phyloP scores from a whole-genome alignment of 2,329 filamentous ascomycete genomes.

The Cladosporium oxysporum region DNA sequence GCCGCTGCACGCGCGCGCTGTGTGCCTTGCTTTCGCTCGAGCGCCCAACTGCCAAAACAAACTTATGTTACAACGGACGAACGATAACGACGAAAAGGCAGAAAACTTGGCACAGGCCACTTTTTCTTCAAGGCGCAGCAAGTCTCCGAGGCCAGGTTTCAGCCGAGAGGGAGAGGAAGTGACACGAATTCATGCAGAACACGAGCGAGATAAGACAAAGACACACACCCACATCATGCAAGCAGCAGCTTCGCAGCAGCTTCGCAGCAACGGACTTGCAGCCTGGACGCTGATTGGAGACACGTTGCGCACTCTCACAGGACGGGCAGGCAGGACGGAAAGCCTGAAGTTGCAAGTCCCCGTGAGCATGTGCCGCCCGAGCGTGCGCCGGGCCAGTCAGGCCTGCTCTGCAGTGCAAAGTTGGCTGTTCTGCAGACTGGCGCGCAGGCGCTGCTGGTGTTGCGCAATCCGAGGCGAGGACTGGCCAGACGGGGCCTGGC shows the following conservation, averaged over 20 bases:
- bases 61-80: not conserved
- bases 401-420: not conserved
- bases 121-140: slow-evolving; percentile 5
- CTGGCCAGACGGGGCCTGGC: slow-evolving; percentile 2
- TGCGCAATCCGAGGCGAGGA: slow-evolving; percentile 9
- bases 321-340: not conserved
- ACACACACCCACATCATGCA: not conserved
- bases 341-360: not conserved
- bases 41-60: not conserved
- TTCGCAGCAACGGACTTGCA: not conserved
- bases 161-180: not conserved
- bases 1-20: not conserved
- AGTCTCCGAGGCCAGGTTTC: slow-evolving; percentile 16
- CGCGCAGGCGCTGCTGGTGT: slow-evolving; percentile 3
- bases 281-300: not conserved
- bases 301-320: not conserved
- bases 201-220: slow-evolving; percentile 1
- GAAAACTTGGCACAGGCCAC: not conserved
- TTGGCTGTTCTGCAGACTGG: not conserved
- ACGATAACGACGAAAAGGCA: not conserved
- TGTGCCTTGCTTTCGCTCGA: slow-evolving; percentile 9
- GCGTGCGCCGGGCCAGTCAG: not conserved
- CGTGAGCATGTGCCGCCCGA: slow-evolving; percentile 4
- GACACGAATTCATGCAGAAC: slow-evolving; percentile 13
- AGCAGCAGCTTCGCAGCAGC: not conserved